These are phyloP conservation scores for Naganishia cerealis DNA, from an alignment of 1,284 basidiomycete species.

Conservation along the genomic window DNA sequence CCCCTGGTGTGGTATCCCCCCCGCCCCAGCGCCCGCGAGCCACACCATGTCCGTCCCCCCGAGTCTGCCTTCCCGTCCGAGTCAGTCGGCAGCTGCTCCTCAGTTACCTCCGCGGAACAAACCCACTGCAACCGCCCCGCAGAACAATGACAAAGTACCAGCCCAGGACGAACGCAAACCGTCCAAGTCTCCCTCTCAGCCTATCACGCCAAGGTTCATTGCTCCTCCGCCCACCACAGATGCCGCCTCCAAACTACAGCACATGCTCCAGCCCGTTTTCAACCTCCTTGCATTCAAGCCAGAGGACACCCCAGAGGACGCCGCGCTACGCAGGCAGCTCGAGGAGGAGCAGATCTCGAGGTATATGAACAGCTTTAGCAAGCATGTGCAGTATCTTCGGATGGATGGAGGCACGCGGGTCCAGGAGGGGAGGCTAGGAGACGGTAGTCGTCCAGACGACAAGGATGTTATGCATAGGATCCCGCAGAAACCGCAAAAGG, in stretches of 20 bases:
- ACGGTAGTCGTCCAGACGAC: not conserved
- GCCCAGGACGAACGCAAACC: not conserved
- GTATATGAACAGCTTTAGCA: slow-evolving; percentile 25
- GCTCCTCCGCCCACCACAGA: not conserved
- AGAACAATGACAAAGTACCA: not conserved
- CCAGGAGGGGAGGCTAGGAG: not conserved
- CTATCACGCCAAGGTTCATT: not conserved
- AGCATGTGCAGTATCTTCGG: slow-evolving; percentile 23
- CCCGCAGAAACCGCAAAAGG: not conserved
- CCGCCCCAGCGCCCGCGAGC: no score
- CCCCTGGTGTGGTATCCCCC: no score
- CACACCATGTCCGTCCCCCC: not conserved
- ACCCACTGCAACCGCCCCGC: not conserved
- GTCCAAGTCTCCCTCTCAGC: not conserved
- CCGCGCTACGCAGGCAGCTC: not conserved
- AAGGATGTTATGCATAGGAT: not conserved
- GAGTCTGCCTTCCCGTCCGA: not conserved
- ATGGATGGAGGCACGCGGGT: not conserved
- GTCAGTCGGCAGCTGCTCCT: not conserved
- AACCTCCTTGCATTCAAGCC: not conserved
- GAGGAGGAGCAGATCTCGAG: slow-evolving; percentile 21
- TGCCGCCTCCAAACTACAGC: not conserved
- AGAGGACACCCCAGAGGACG: slow-evolving; percentile 13
- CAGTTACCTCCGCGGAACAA: not conserved
- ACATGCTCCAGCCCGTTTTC: not conserved